Conservation (phyloP, 2,329 filamentous ascomycete species). For the Calonectria crousiana region DNA sequence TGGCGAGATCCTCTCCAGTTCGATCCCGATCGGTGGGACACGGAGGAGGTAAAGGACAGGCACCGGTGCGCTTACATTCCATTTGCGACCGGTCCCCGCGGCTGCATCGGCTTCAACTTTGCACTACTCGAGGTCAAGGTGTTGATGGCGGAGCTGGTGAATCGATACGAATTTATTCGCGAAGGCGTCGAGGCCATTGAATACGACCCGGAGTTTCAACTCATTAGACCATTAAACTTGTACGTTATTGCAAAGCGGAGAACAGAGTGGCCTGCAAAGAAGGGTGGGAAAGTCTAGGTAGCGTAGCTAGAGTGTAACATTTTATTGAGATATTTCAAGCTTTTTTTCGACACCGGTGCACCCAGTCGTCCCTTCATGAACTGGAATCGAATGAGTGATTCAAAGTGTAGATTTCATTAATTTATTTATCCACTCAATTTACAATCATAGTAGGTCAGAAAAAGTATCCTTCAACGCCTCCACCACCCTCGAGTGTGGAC, state of each 20-base stretch:
- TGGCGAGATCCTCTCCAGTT: background rate
- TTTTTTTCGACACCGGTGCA: background rate
- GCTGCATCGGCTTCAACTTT: constrained; percentile 4
- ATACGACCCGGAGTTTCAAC: background rate
- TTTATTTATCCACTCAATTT: background rate
- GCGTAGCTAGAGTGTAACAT: background rate
- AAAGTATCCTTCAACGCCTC: background rate
- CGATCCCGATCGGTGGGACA: background rate
- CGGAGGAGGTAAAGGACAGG: background rate
- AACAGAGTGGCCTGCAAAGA: background rate
- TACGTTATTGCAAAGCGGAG: background rate
- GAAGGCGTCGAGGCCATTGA: background rate
- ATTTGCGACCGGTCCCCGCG: background rate
- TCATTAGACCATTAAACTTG: background rate
- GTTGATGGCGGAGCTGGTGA: background rate
- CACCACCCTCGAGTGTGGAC: background rate
- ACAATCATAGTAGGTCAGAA: background rate
- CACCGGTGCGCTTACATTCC: background rate
- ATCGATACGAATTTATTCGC: background rate
- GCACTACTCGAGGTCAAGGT: background rate
- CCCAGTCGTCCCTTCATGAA: too few species aligned
- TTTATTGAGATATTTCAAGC: background rate
- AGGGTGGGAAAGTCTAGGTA: background rate
- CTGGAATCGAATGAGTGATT: too few species aligned
- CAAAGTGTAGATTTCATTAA: background rate